phyloP scores from a whole-genome alignment of 2,329 filamentous ascomycete species.

The Cladosporium sp. region DNA sequence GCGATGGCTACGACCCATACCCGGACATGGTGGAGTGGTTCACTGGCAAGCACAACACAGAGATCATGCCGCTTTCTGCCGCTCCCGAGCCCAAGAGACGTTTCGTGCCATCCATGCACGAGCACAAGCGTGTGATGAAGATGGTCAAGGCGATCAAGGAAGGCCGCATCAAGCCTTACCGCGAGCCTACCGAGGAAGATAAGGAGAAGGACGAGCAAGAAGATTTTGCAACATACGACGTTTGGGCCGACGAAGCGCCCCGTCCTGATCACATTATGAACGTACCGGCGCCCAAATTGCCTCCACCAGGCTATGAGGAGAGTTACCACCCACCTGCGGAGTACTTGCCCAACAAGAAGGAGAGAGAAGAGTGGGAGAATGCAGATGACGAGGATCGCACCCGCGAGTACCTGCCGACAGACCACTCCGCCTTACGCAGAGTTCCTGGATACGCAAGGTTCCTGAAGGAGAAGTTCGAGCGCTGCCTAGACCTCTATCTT shows the following conservation, averaged over 20 bases:
- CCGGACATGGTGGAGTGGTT: constrained; percentile 93
- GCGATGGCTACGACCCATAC: constrained; percentile 89
- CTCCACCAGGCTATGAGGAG: constrained; percentile 89
- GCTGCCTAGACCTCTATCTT: constrained; percentile 91
- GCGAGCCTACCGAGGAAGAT: constrained; percentile 63
- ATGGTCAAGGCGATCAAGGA: constrained; percentile 93
- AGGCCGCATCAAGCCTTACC: constrained; percentile 88
- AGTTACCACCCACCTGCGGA: constrained; percentile 95
- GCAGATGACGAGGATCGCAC: constrained; percentile 86
- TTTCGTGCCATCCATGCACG: constrained; percentile 94
- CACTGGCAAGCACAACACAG: constrained; percentile 72
- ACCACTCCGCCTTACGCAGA: constrained; percentile 78
- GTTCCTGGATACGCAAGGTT: constrained; percentile 88
- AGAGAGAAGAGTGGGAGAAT: constrained; percentile 80
- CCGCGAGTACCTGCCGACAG: constrained; percentile 78
- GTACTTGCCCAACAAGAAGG: constrained; percentile 81
- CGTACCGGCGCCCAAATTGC: constrained; percentile 86
- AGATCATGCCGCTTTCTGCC: constrained; percentile 90
- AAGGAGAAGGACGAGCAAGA: constrained; percentile 59
- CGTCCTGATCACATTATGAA: constrained; percentile 86
- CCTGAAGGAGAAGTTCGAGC: constrained; percentile 93
- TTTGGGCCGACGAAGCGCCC: constrained; percentile 90
- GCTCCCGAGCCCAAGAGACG: constrained; percentile 94
- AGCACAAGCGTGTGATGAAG: constrained; percentile 94
- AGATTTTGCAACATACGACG: constrained; percentile 72